Evolutionary conservation across 805 yeast species (phyloP), one percentile per base, ranked within the genome.

Genomic region (Isabelozyma rhagii): DNA sequence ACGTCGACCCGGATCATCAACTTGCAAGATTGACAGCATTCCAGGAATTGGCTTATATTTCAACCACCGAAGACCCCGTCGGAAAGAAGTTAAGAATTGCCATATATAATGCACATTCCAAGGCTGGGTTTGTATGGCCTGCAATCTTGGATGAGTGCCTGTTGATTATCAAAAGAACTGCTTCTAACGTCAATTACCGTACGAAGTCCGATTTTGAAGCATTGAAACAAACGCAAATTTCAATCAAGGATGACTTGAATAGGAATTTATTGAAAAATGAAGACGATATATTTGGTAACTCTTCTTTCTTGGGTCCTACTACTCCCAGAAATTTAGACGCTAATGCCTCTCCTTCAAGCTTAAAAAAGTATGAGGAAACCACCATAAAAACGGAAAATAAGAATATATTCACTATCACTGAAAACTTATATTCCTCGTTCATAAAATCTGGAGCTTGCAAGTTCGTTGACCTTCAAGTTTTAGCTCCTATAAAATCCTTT

Each of bases 1-100:
- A 84, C 36, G 79, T 80, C 1, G 69, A 65, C 11, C 66, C 71
- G 0, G 53, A 54, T 3, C 48, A 62, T 45, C 66, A 63, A 47
- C 58, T 72, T 45, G 55, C 63, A 45, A 78, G 82, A 51, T 61
- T 83, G 51, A 82, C 90, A 1, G 91, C 93, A 2, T 86, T 82
- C 67, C 93, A 87, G 66, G 94, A 87, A 60, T 69, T 87, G 47
- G 86, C 89, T 0, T 84, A 79, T 57, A 71, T 87, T 44, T 71
- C 91, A 7, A 78, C 83, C 1, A 67, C 81, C 3, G 61, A 71
- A 1, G 77, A 78, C 51, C 52, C 57, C 6, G 73, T 68, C 47
- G 74, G 68, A 6, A 54, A 66, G 3, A 75, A 78, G 45, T 68
- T 79, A 47, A 75, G 92, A 61, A 55, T 63, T 28, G 71, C 82